phyloP scores from a whole-genome alignment of 1,139 yeast species.

The Groenewaldozyma auringiensis region DNA sequence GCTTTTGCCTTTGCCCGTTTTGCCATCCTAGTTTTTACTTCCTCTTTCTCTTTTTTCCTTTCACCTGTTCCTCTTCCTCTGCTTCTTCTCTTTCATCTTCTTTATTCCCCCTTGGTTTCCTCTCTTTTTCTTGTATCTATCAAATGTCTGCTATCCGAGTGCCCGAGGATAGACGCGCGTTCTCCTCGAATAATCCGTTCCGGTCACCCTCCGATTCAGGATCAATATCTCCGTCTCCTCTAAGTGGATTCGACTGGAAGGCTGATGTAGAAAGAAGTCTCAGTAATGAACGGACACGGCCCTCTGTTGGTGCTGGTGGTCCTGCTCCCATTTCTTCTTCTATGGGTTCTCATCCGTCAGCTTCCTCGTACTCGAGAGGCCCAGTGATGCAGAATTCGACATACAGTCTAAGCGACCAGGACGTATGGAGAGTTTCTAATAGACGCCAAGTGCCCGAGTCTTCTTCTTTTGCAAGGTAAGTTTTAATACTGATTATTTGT shows the following conservation, averaged over 20 bases:
- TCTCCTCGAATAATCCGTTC: constrained; percentile 25
- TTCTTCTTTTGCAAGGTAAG: constrained; percentile 10
- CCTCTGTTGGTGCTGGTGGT: no score
- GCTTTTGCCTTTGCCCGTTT: no score
- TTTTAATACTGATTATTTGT: not conserved
- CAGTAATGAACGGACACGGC: no score
- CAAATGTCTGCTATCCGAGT: not conserved
- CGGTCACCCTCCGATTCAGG: constrained; percentile 13
- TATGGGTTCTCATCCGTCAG: not conserved
- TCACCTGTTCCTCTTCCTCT: not conserved
- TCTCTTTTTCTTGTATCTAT: not conserved
- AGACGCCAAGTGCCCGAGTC: no score
- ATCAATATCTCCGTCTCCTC: not conserved
- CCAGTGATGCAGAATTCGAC: not conserved
- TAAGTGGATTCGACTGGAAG: not conserved
- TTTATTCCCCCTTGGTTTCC: not conserved
- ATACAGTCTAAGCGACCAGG: constrained; percentile 7
- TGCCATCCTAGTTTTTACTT: not conserved
- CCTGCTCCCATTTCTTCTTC: no score
- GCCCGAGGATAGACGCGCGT: constrained; percentile 7
- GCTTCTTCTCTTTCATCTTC: not conserved
- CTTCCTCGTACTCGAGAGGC: not conserved
- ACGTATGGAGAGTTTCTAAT: not conserved
- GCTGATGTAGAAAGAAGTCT: not conserved
- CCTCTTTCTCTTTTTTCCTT: not conserved